phyloP scores from a whole-genome alignment of 2,329 filamentous ascomycete genomes.

The Xylariaceae sp. region DNA sequence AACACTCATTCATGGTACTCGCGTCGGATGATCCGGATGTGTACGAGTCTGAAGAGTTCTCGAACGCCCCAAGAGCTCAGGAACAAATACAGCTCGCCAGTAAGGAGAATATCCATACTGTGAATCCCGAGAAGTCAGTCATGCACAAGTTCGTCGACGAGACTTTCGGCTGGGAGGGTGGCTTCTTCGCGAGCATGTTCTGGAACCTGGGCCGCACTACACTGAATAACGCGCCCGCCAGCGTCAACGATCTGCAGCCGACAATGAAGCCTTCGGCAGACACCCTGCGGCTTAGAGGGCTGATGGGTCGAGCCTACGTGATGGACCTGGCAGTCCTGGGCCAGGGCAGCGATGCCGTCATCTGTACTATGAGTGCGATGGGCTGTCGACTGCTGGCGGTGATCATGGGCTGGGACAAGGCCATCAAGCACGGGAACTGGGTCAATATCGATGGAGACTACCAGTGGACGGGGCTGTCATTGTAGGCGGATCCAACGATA shows the following conservation, averaged over 20 bases:
- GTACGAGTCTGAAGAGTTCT: constrained; percentile 58
- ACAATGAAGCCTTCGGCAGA: constrained; percentile 34
- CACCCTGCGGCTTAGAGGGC: constrained; percentile 60
- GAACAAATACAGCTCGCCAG: constrained; percentile 69
- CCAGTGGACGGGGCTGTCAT: constrained; percentile 44
- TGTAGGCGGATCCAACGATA: no score
- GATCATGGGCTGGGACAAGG: constrained; percentile 78
- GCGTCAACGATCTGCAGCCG: constrained; percentile 25
- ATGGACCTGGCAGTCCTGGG: constrained; percentile 72
- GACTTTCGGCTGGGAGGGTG: constrained; percentile 78
- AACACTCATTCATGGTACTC: constrained; percentile 49
- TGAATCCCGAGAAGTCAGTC: constrained; percentile 35
- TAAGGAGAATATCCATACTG: constrained; percentile 41
- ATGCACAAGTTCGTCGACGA: constrained; percentile 66
- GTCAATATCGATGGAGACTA: constrained; percentile 70
- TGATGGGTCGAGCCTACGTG: constrained; percentile 74
- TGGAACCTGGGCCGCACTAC: constrained; percentile 61
- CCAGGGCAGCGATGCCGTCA: constrained; percentile 57
- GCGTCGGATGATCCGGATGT: constrained; percentile 79
- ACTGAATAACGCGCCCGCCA: constrained; percentile 28
- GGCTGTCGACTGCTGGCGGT: constrained; percentile 71
- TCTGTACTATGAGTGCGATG: constrained; percentile 69
- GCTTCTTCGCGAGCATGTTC: constrained; percentile 76
- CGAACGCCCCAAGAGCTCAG: constrained; percentile 54
- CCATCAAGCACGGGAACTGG: constrained; percentile 56